These are phyloP conservation scores for Rugonectria rugulosa DNA, from an alignment of 2,329 filamentous ascomycete species.

Conservation along the genomic window DNA sequence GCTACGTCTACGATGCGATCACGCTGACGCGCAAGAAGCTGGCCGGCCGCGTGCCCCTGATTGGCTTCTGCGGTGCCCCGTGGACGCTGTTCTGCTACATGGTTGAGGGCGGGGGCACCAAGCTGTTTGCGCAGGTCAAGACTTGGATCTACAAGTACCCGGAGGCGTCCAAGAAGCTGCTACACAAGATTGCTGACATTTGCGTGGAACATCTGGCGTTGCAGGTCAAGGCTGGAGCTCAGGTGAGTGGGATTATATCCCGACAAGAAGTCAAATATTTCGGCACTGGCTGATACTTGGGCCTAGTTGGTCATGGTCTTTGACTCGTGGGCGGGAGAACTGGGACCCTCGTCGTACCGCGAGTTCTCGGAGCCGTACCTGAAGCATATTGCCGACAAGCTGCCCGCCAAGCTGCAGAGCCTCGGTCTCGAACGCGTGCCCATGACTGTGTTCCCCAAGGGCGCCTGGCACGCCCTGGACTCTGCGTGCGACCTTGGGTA, in stretches of 20 bases:
- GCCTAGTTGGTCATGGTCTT: conserved; percentile 88
- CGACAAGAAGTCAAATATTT: neutral
- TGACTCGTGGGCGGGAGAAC: conserved; percentile 96
- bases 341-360: conserved; percentile 84
- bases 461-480: conserved; percentile 93
- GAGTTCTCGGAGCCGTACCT: conserved; percentile 88
- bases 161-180: conserved; percentile 77
- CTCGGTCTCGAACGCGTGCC: conserved; percentile 82
- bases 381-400: conserved; percentile 79
- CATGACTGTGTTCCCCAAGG: conserved; percentile 98
- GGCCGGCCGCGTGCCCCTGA: conserved; percentile 85
- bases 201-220: conserved; percentile 94
- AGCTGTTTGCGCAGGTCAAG: conserved; percentile 93
- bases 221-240: conserved; percentile 92
- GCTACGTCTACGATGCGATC: conserved; percentile 96
- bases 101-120: conserved; percentile 96
- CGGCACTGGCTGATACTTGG: neutral
- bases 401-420: conserved; percentile 77
- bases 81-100: conserved; percentile 99
- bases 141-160: conserved; percentile 95
- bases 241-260: conserved; percentile 61
- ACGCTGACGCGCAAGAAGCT: conserved; percentile 90
- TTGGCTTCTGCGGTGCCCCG: conserved; percentile 95
- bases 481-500: conserved; percentile 88
- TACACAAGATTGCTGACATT: conserved; percentile 91